phyloP scores from a whole-genome alignment of 2,329 filamentous ascomycete species.

The Coniochaeta pulveracea region DNA sequence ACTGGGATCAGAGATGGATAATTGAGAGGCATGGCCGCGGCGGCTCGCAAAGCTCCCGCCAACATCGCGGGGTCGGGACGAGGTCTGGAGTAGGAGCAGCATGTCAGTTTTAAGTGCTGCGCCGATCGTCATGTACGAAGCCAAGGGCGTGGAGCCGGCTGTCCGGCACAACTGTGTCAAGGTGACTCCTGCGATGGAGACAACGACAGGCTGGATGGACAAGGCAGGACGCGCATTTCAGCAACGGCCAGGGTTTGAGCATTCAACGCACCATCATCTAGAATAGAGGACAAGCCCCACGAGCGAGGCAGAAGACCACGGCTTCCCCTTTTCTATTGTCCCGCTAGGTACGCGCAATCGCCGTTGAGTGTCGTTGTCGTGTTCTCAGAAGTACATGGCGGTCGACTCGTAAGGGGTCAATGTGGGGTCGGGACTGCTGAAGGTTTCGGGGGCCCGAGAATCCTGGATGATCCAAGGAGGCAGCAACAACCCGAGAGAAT shows the following conservation, averaged over 20 bases:
- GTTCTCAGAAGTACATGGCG: conserved; percentile 2
- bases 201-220: too few species aligned
- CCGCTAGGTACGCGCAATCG: neutral
- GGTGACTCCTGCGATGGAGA: too few species aligned
- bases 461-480: neutral
- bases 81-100: conserved; percentile 31
- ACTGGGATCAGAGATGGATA: conserved; percentile 72
- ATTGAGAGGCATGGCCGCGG: conserved; percentile 45
- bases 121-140: conserved; percentile 1
- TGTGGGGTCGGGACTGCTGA: neutral
- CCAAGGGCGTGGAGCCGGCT: conserved; percentile 2
- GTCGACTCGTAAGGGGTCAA: conserved; percentile 2
- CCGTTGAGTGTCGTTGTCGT: neutral
- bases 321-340: conserved; percentile 6
- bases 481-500: too few species aligned
- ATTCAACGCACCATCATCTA: conserved; percentile 41
- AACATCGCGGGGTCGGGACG: conserved; percentile 45
- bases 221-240: too few species aligned
- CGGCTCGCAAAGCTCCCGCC: conserved; percentile 45
- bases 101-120: conserved; percentile 10
- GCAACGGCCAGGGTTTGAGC: conserved; percentile 1
- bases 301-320: conserved; percentile 20
- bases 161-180: too few species aligned
- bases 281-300: conserved; percentile 23
- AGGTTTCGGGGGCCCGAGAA: neutral